Percentiles rank a stretch among this genome's conserved stretches.
phyloP scores from a whole-genome alignment of 495 filamentous ascomycete species.

The Hypoxylon subgilvum region DNA sequence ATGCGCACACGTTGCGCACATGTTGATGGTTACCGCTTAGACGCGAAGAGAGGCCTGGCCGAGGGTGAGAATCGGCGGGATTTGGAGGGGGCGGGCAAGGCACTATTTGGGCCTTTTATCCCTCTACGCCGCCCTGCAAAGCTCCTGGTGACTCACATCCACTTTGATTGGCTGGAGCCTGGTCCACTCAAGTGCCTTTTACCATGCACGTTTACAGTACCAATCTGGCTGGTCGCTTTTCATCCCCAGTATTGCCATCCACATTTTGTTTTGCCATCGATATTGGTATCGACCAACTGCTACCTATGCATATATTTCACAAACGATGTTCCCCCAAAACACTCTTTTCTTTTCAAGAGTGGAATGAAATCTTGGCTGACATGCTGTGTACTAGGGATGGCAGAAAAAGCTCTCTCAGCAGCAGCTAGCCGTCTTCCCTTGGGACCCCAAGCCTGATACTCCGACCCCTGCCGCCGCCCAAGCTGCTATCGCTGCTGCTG shows the following conservation, averaged over 20 bases:
- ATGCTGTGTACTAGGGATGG: slow-evolving; percentile 72
- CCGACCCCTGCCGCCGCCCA: slow-evolving; percentile 53
- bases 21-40: slow-evolving; percentile 8
- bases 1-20: no score
- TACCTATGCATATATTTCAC: no score
- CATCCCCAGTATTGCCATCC: background rate
- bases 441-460: slow-evolving; percentile 78
- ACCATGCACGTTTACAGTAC: slow-evolving; percentile 37
- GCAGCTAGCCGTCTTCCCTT: slow-evolving; percentile 86
- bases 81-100: slow-evolving; percentile 55
- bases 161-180: slow-evolving; percentile 29
- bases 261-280: background rate
- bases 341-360: slow-evolving; percentile 25
- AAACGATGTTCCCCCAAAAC: no score
- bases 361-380: slow-evolving; percentile 35
- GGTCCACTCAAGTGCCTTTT: slow-evolving; percentile 41
- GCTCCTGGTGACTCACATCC: slow-evolving; percentile 41
- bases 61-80: slow-evolving; percentile 51
- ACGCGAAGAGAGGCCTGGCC: slow-evolving; percentile 19
- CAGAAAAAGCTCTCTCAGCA: slow-evolving; percentile 84
- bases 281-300: no score
- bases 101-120: slow-evolving; percentile 65
- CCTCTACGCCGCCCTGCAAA: slow-evolving; percentile 35
- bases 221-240: slow-evolving; percentile 1
- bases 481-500: slow-evolving; percentile 49